Percentiles rank a stretch among this genome's conserved stretches.
Evolutionary conservation across 495 filamentous ascomycete species (phyloP).

Genomic region (Amphirosellinia nigrospora): DNA sequence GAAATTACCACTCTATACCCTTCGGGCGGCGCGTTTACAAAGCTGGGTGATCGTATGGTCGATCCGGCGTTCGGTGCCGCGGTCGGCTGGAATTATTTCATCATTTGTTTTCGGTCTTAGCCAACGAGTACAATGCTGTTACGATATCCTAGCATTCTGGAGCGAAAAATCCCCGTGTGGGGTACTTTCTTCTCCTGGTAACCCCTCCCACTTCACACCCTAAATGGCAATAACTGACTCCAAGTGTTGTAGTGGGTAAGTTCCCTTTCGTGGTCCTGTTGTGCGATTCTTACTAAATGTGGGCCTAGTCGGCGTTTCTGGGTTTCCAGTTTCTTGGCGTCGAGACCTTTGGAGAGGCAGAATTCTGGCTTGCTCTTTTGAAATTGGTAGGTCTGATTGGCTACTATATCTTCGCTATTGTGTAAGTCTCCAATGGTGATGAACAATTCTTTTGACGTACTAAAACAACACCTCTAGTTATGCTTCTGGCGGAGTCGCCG

Average conservation of each 20-base stretch:
- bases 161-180: conserved; percentile 54
- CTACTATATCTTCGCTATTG: conserved; percentile 72
- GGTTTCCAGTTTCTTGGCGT: conserved; percentile 55
- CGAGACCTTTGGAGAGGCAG: conserved; percentile 65
- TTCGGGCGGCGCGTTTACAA: conserved; percentile 62
- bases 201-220: too few relatives aligned
- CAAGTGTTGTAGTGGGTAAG: too few relatives aligned
- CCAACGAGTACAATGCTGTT: conserved; percentile 65
- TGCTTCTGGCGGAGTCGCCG: conserved; percentile 56
- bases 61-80: conserved; percentile 82
- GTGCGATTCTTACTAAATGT: conserved; percentile 1
- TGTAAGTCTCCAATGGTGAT: conserved; percentile 43
- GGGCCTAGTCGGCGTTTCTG: conserved; percentile 46
- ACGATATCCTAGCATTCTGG: conserved; percentile 67
- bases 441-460: neutral
- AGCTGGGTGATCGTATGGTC: conserved; percentile 73
- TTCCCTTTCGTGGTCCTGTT: conserved; percentile 30
- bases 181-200: conserved; percentile 70
- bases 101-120: conserved; percentile 65
- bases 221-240: too few relatives aligned
- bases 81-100: conserved; percentile 82
- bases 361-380: conserved; percentile 67
- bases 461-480: conserved; percentile 43
- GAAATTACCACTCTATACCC: conserved; percentile 75
- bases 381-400: conserved; percentile 73